Evolutionary conservation across 2,329 filamentous ascomycete species (phyloP), one percentile per base, ranked within the genome.

Genomic region (Hymenoscyphus scutula): DNA sequence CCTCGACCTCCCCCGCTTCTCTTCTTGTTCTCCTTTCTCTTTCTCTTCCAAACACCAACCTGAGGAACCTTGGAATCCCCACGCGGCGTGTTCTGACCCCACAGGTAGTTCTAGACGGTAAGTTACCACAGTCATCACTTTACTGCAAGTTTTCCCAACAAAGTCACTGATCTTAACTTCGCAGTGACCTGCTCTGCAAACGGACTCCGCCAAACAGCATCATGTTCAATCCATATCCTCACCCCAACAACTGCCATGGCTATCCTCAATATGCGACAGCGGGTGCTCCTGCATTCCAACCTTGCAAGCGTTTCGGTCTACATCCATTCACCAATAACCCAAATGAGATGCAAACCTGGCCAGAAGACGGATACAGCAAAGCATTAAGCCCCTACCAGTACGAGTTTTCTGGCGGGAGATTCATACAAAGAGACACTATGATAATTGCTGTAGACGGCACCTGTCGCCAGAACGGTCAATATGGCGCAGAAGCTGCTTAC

Each of bases 401-500:
- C n/a, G n/a, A n/a, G n/a, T n/a, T n/a, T n/a, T n/a, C n/a, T n/a
- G n/a, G n/a, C n/a, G n/a, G n/a, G n/a, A 41, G 37, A 41, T 15
- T 41, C 11, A 13, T 41, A 53, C 48, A 55, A 10, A 2, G 7
- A 7, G 53, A 56, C n/a, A 56, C 23, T n/a, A 3, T 56, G 3
- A n/a, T 56, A 6, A 34, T 56, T 19, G 54, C 54, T 32, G 32
- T 37, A 23, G 54, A 56, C n/a, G 54, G 54, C 6, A 30, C 15
- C 11, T 37, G 54, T 34, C 54, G 54, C 5, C 5, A 15, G 19
- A 56, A 56, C 25, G 54, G 54, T 15, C 37, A 1, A 15, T 15
- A 2, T n/a, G n/a, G 1, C 8, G 29, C 15, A 29, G 27, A 23
- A 19, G 54, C 54, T 3, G 13, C 54, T 23, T 32, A 19, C 7